These are phyloP conservation scores for Blastobotrys petasosporus DNA, from an alignment of 1,139 yeast genomes.

Conservation along the genomic window DNA sequence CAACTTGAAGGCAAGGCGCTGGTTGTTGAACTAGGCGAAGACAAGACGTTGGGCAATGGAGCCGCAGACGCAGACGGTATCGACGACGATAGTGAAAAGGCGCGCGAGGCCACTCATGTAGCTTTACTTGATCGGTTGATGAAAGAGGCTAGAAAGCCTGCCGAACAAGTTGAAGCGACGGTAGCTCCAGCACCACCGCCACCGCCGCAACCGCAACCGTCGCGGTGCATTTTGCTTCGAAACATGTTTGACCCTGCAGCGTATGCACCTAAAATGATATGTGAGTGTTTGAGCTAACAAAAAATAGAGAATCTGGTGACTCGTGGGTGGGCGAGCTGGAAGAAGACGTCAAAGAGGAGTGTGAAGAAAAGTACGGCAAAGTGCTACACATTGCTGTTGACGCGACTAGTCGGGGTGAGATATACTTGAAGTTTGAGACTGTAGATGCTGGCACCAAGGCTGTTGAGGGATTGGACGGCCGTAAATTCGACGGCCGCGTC, in stretches of 20 bases:
- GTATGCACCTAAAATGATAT: conserved; percentile 23
- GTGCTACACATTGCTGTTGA: conserved; percentile 34
- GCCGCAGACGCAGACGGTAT: no score
- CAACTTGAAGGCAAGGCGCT: no score
- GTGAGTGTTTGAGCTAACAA: conserved; percentile 5
- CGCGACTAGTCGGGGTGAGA: conserved; percentile 29
- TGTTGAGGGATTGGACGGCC: conserved; percentile 32
- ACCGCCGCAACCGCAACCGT: conserved; percentile 19
- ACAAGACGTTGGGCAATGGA: no score
- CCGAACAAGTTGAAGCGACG: neutral
- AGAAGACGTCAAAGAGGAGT: conserved; percentile 36
- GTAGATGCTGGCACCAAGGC: conserved; percentile 31
- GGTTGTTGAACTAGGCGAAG: no score
- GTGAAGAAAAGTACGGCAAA: conserved; percentile 36
- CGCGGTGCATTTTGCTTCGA: conserved; percentile 31
- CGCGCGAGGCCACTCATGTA: no score
- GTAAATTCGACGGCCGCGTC: conserved; percentile 36
- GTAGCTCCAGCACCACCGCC: neutral
- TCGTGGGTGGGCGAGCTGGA: conserved; percentile 35
- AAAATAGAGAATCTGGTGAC: conserved; percentile 32
- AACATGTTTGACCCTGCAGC: conserved; percentile 36
- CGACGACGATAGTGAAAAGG: no score
- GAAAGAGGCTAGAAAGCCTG: conserved; percentile 2
- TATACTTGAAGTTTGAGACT: conserved; percentile 32
- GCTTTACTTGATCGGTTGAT: no score